Percentiles rank a stretch among this genome's conserved stretches.
phyloP scores from a whole-genome alignment of 2,329 filamentous ascomycete genomes.

The Ramichloridium luteum region DNA sequence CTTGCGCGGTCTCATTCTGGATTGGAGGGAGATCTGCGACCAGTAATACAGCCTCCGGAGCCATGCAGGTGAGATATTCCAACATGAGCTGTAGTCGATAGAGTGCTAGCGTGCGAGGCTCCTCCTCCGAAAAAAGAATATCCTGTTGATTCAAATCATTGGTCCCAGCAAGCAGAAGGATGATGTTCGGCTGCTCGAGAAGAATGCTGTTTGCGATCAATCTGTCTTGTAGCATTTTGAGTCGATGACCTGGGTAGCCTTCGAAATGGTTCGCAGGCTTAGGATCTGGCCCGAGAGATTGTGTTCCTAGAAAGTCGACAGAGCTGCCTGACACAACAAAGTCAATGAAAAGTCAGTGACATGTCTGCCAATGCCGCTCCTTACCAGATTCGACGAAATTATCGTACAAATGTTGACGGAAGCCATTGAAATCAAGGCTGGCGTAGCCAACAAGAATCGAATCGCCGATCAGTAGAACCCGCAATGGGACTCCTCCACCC shows the following conservation, averaged over 20 bases:
- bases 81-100: not conserved
- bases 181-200: not conserved
- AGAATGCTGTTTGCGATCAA: slow-evolving; percentile 1
- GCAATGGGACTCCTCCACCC: not conserved
- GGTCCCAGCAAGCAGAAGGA: not conserved
- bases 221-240: slow-evolving; percentile 1
- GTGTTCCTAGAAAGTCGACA: not conserved
- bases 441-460: slow-evolving; percentile 2
- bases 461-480: slow-evolving; percentile 3
- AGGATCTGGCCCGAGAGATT: not conserved
- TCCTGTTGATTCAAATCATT: not conserved
- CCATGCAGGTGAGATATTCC: not conserved
- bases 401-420: slow-evolving; percentile 2
- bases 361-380: not conserved
- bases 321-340: too few relatives aligned
- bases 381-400: not conserved
- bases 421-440: slow-evolving; percentile 2
- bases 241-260: not conserved
- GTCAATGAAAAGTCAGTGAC: too few relatives aligned
- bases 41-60: not conserved
- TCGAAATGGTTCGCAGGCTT: slow-evolving; percentile 1
- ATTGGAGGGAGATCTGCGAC: not conserved
- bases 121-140: not conserved
- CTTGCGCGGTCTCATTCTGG: not conserved
- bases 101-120: not conserved